Conservation (phyloP, 2,329 filamentous ascomycete species). For the Botrytis pseudocinerea region DNA sequence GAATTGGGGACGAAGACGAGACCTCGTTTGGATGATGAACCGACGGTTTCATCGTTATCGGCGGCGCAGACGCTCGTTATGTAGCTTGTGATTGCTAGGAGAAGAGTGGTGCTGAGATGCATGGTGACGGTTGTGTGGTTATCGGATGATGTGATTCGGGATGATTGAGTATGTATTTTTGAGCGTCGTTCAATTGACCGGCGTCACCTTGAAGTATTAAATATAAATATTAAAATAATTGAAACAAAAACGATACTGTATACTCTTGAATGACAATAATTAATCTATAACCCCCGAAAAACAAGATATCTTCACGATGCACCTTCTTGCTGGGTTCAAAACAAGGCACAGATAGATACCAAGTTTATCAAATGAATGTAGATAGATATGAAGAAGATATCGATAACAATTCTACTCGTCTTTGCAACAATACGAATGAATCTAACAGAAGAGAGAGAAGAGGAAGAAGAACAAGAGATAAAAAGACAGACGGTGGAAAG, state of each 20-base stretch:
- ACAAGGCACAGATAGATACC: conserved; percentile 12
- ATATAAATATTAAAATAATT: not conserved
- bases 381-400: not conserved
- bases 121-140: conserved; percentile 22
- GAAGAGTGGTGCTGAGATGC: conserved; percentile 22
- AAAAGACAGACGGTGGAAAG: not conserved
- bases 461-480: not conserved
- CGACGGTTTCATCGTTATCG: conserved; percentile 21
- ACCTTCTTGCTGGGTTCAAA: conserved; percentile 21
- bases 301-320: conserved; percentile 1
- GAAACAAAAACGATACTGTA: not conserved
- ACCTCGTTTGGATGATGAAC: conserved; percentile 62
- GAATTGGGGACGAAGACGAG: conserved; percentile 66
- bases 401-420: not conserved
- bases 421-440: not conserved
- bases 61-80: conserved; percentile 3
- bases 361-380: conserved; percentile 1
- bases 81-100: conserved; percentile 16
- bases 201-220: not conserved
- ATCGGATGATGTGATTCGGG: not conserved
- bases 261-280: not conserved
- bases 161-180: not conserved
- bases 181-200: not conserved
- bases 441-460: not conserved
- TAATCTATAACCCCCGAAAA: not conserved